These are phyloP conservation scores for Carex myosuroides DNA, from an alignment of 176 grass and related monocot genomes.

Conservation along the genomic window DNA sequence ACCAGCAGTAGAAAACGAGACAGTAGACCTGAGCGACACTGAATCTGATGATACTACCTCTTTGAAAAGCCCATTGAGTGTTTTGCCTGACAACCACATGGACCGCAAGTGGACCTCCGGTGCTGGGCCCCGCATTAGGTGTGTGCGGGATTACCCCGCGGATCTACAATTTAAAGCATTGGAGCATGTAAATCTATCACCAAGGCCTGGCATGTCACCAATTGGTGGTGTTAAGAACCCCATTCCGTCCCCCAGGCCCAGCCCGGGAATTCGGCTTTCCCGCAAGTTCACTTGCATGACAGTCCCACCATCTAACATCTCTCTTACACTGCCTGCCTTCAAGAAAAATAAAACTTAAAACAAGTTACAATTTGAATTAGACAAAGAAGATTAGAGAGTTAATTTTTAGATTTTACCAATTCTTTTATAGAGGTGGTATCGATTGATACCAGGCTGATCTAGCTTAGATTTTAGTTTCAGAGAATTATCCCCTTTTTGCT, in stretches of 20 bases:
- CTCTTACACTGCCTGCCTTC: conserved; percentile 47
- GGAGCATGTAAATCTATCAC: conserved; percentile 95
- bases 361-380: background rate
- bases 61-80: conserved; percentile 6
- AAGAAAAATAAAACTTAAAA: conserved; percentile 44
- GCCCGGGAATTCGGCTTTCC: conserved; percentile 56
- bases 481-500: background rate
- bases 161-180: conserved; percentile 80
- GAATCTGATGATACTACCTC: conserved; percentile 4
- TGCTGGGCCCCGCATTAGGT: conserved; percentile 64
- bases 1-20: conserved; percentile 13
- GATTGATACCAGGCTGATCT: background rate
- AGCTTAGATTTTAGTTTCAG: conserved; percentile 3
- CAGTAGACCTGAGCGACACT: background rate
- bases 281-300: conserved; percentile 54
- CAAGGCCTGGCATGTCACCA: conserved; percentile 34
- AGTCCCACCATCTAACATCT: conserved; percentile 38
- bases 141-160: conserved; percentile 82
- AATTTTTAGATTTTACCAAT: background rate
- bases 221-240: conserved; percentile 45
- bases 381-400: background rate
- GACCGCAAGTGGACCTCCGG: conserved; percentile 69
- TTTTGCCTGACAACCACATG: conserved; percentile 20
- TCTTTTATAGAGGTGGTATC: background rate
- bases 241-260: conserved; percentile 81